phyloP scores from a whole-genome alignment of 2,329 filamentous ascomycete genomes.

The Colletotrichum camelliae region DNA sequence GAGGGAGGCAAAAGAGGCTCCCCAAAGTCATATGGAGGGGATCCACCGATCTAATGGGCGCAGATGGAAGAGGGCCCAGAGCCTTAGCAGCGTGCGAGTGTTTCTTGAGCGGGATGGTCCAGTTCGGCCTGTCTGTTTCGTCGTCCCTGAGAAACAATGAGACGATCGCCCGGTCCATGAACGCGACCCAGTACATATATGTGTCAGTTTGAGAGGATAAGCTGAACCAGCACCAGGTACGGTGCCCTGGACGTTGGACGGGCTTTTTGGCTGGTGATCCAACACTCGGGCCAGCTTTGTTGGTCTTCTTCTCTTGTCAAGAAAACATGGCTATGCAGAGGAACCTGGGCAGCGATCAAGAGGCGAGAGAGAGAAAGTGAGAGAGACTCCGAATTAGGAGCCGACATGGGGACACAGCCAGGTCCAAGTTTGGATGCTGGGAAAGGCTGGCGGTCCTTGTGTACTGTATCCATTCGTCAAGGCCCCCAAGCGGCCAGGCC shows the following conservation, averaged over 20 bases:
- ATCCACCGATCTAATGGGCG: background rate
- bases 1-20: constrained; percentile 20
- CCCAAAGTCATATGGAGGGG: constrained; percentile 15
- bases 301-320: background rate
- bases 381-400: constrained; percentile 7
- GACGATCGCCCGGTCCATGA: constrained; percentile 22
- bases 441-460: background rate
- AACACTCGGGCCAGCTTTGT: constrained; percentile 16
- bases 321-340: background rate
- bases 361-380: background rate
- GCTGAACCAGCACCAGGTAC: constrained; percentile 14
- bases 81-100: background rate
- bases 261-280: constrained; percentile 1
- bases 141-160: constrained; percentile 25
- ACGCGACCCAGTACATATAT: constrained; percentile 19
- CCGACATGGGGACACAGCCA: constrained; percentile 3
- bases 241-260: constrained; percentile 1
- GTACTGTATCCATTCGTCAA: background rate
- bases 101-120: constrained; percentile 10
- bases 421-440: background rate
- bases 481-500: background rate
- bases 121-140: constrained; percentile 23
- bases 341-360: background rate
- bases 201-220: constrained; percentile 11
- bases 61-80: background rate